phyloP scores from a whole-genome alignment of 176 grass and related monocot genomes.

The Echinochloa phyllopogon region DNA sequence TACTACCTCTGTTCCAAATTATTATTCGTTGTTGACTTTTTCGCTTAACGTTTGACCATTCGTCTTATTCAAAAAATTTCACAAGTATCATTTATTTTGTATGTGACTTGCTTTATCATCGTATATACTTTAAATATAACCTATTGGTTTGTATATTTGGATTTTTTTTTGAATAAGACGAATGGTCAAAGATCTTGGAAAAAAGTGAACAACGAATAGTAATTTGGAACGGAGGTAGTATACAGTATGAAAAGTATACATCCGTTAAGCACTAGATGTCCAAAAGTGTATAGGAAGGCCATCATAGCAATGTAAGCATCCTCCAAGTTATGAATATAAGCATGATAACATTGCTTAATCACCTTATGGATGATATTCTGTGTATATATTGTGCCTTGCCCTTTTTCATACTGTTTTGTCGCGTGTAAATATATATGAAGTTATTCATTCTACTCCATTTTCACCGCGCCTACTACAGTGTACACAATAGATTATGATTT shows the following conservation, averaged over 20 bases:
- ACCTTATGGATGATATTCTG: not conserved
- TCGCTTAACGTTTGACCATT: no score
- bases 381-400: constrained; percentile 1
- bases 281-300: not conserved
- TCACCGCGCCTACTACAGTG: not conserved
- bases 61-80: no score
- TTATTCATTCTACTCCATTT: not conserved
- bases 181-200: no score
- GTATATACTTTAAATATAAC: no score
- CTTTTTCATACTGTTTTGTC: constrained; percentile 16
- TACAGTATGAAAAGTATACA: not conserved
- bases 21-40: no score
- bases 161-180: no score
- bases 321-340: not conserved
- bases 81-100: no score
- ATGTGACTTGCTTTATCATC: no score
- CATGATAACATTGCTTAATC: constrained; percentile 8
- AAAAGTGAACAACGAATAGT: no score
- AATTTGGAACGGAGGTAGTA: no score
- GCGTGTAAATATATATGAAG: not conserved
- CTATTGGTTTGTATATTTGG: no score
- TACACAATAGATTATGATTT: constrained; percentile 17
- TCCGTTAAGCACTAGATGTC: not conserved
- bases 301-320: not conserved
- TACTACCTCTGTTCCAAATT: no score